Evolutionary conservation across 2,329 filamentous ascomycete species (phyloP).

Genomic region (Colletotrichum liriopes): DNA sequence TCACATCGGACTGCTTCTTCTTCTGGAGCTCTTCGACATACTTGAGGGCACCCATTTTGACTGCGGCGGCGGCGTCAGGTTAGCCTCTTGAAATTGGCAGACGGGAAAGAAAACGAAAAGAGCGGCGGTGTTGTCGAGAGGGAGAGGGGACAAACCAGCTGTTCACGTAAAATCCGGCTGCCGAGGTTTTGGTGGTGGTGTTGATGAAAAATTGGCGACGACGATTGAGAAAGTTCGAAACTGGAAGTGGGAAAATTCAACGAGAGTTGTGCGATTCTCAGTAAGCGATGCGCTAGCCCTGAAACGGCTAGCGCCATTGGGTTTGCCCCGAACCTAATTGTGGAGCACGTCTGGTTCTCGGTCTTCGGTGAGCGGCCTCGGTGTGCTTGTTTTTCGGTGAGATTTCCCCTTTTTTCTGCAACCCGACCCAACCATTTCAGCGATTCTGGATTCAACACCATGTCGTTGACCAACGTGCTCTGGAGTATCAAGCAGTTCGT

Average conservation of each 20-base stretch:
- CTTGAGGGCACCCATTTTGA: conserved; percentile 99
- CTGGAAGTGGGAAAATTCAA: conserved; percentile 49
- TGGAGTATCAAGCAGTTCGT: background rate
- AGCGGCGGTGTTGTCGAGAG: conserved; percentile 15
- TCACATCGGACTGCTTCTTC: conserved; percentile 99
- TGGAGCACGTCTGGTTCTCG: background rate
- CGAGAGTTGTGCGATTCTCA: conserved; percentile 52
- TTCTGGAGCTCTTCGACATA: conserved; percentile 99
- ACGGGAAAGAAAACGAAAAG: background rate
- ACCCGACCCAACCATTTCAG: background rate
- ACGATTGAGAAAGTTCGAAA: conserved; percentile 3
- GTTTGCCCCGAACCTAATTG: conserved; percentile 48
- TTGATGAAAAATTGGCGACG: conserved; percentile 31
- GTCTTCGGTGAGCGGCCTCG: background rate
- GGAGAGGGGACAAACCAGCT: conserved; percentile 49
- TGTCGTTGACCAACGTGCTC: background rate
- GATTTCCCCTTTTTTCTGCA: too few species aligned
- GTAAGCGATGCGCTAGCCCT: conserved; percentile 55
- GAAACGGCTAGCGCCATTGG: conserved; percentile 47
- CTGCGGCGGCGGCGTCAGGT: conserved; percentile 53
- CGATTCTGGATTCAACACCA: background rate
- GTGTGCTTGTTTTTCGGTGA: background rate
- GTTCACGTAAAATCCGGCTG: conserved; percentile 46
- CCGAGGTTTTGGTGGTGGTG: conserved; percentile 42
- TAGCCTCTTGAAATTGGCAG: conserved; percentile 41